These are phyloP conservation scores for Exophiala alcalophila DNA, from an alignment of 2,329 filamentous ascomycete species.

Conservation along the genomic window DNA sequence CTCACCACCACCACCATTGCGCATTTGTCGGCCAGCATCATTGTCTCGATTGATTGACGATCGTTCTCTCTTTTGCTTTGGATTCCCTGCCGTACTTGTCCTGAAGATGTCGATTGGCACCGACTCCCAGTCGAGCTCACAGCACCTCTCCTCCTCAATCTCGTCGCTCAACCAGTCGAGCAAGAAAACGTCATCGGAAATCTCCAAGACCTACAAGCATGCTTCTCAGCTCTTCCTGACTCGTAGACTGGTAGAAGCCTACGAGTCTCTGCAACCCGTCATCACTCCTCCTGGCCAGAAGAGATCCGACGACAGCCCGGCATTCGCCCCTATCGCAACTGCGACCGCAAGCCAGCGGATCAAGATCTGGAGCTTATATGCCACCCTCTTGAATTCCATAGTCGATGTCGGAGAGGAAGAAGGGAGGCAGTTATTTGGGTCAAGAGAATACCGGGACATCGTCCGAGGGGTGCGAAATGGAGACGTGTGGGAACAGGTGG, in stretches of 20 bases:
- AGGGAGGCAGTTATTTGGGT: slow-evolving; percentile 83
- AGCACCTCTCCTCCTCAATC: slow-evolving; percentile 64
- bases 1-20: no score
- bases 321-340: slow-evolving; percentile 70
- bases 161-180: slow-evolving; percentile 63
- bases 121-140: slow-evolving; percentile 46
- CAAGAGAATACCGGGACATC: slow-evolving; percentile 76
- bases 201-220: slow-evolving; percentile 91
- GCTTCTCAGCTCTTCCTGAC: slow-evolving; percentile 93
- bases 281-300: slow-evolving; percentile 57
- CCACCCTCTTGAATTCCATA: slow-evolving; percentile 88
- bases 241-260: slow-evolving; percentile 83
- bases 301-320: slow-evolving; percentile 39
- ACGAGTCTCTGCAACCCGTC: slow-evolving; percentile 79
- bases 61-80: neutral
- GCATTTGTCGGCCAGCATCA: no score
- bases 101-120: slow-evolving; percentile 31
- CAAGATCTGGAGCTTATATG: slow-evolving; percentile 96
- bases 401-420: slow-evolving; percentile 85
- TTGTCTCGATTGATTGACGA: neutral
- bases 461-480: slow-evolving; percentile 84
- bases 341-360: slow-evolving; percentile 80
- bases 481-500: slow-evolving; percentile 90
- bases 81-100: neutral
- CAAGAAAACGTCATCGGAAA: slow-evolving; percentile 53